Evolutionary conservation across 495 filamentous ascomycete genomes (phyloP).

Genomic region (Cercophora samala): DNA sequence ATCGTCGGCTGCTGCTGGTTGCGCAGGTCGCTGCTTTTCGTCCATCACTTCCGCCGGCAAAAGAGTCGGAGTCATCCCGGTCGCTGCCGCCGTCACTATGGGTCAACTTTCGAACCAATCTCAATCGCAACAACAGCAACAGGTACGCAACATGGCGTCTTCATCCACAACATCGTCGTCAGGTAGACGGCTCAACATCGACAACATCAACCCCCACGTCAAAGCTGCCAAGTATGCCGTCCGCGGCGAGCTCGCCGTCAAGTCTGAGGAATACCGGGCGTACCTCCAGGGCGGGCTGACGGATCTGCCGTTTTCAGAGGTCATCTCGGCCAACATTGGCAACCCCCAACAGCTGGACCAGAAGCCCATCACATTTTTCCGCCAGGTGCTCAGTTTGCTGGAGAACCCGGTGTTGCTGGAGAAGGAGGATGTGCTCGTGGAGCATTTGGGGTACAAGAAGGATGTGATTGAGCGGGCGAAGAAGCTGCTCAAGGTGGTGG

Average conservation of each 20-base stretch:
- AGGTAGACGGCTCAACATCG: conserved; percentile 61
- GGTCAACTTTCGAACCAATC: conserved; percentile 7
- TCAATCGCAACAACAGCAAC: conserved; percentile 6
- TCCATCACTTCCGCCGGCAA: neutral
- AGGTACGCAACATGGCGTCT: conserved; percentile 36
- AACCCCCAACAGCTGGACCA: conserved; percentile 99
- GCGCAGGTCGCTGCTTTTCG: conserved; percentile 9
- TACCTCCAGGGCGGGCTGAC: conserved; percentile 52
- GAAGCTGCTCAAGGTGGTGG: conserved; percentile 72
- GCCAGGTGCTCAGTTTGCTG: conserved; percentile 90
- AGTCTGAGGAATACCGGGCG: conserved; percentile 83
- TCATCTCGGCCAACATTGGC: conserved; percentile 97
- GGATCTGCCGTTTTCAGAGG: conserved; percentile 77
- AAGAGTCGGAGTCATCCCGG: conserved; percentile 3
- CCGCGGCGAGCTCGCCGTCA: conserved; percentile 87
- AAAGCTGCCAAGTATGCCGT: conserved; percentile 90
- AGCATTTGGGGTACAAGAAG: conserved; percentile 72
- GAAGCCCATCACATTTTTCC: conserved; percentile 98
- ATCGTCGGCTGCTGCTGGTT: neutral
- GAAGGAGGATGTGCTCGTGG: conserved; percentile 64
- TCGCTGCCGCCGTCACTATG: neutral
- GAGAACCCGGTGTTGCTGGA: conserved; percentile 85
- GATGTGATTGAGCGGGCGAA: conserved; percentile 85
- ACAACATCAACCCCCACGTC: conserved; percentile 90
- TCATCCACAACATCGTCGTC: conserved; percentile 24